These are phyloP conservation scores for Aphanoascus verrucosus DNA, from an alignment of 2,329 filamentous ascomycete genomes.

Conservation along the genomic window DNA sequence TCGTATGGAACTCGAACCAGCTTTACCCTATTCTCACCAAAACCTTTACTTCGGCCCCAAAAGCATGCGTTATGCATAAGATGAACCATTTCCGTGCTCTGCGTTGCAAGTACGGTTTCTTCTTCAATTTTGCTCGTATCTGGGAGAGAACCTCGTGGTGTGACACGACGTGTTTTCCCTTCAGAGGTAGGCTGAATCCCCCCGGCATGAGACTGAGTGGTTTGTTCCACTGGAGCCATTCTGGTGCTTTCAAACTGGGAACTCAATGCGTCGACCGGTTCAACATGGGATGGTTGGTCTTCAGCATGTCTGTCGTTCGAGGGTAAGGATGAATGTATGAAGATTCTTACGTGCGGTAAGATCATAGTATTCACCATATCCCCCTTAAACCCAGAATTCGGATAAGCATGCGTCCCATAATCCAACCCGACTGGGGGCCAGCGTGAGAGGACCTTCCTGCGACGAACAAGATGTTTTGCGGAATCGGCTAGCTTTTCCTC, in stretches of 20 bases:
- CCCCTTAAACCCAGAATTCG: conserved; percentile 14
- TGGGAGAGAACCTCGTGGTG: conserved; percentile 9
- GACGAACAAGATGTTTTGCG: conserved; percentile 19
- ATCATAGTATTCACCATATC: conserved; percentile 22
- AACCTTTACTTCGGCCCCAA: conserved; percentile 32
- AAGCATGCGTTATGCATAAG: conserved; percentile 36
- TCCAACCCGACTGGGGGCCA: conserved; percentile 34
- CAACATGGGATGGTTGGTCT: background rate
- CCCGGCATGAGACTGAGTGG: too few species aligned
- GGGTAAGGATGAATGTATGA: conserved; percentile 13
- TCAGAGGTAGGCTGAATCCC: background rate
- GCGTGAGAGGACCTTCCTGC: conserved; percentile 29
- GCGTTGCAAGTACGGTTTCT: conserved; percentile 26
- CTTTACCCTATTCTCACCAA: conserved; percentile 30
- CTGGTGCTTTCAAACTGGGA: background rate
- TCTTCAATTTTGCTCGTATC: conserved; percentile 10
- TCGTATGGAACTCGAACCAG: conserved; percentile 12
- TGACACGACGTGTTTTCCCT: background rate
- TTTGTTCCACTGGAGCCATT: background rate
- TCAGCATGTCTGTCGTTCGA: background rate
- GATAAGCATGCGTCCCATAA: conserved; percentile 21
- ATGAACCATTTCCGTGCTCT: conserved; percentile 34
- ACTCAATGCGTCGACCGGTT: background rate
- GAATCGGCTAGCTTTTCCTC: background rate
- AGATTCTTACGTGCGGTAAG: conserved; percentile 27